Evolutionary conservation across 305 asterid genomes (phyloP).

Genomic region (Fraxinus latifolia): DNA sequence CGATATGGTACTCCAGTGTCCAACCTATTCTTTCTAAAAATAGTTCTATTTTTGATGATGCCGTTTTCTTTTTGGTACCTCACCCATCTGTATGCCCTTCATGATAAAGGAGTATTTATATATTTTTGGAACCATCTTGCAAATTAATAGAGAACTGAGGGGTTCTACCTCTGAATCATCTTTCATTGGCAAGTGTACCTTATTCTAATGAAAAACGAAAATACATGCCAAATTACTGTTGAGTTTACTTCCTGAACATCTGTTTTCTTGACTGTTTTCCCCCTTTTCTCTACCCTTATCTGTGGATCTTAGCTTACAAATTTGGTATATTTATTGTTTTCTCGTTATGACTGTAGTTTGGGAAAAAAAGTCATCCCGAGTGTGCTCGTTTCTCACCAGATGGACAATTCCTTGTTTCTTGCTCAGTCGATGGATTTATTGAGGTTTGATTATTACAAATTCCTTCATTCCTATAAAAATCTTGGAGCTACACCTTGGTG

Average conservation of each 20-base stretch:
- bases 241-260: conserved; percentile 10
- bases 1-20: background rate
- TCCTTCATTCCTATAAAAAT: conserved; percentile 16
- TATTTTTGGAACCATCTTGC: background rate
- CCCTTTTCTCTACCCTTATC: background rate
- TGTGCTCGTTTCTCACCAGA: conserved; percentile 94
- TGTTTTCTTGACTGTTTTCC: background rate
- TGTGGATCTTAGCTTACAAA: conserved; percentile 10
- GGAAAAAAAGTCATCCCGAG: conserved; percentile 93
- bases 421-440: conserved; percentile 93
- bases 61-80: background rate
- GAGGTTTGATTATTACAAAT: conserved; percentile 52
- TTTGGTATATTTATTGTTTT: conserved; percentile 15
- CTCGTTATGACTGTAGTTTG: conserved; percentile 63
- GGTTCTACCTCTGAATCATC: conserved; percentile 9
- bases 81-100: conserved; percentile 11
- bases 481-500: conserved; percentile 18
- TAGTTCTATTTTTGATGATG: conserved; percentile 10
- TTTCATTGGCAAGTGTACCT: background rate
- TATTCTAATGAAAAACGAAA: background rate
- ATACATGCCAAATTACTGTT: background rate
- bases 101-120: background rate
- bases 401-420: conserved; percentile 96
- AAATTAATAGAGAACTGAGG: background rate
- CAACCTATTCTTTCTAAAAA: conserved; percentile 11